A percentile compares a stretch with the other conserved stretches of the same genome.
Conservation (phyloP, 192 early-diverging fungal genomes). For the Coemansia sp. region DNA sequence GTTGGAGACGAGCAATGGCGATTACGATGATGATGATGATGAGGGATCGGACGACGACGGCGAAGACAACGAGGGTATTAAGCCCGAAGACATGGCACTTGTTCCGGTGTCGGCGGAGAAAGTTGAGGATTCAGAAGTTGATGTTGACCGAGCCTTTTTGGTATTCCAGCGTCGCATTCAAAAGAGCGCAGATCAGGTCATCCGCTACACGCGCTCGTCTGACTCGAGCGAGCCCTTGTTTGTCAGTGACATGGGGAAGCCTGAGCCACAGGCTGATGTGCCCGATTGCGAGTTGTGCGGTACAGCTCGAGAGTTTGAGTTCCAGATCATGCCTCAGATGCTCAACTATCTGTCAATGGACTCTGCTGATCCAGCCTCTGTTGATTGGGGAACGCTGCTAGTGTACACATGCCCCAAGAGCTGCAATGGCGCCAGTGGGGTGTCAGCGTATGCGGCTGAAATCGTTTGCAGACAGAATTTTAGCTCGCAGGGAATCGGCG, state of each 20-base stretch:
- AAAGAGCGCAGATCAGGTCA: slow-evolving; percentile 79
- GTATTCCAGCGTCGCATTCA: slow-evolving; percentile 84
- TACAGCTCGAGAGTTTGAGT: slow-evolving; percentile 79
- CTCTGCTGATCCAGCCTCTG: slow-evolving; percentile 63
- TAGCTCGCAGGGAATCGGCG: slow-evolving; percentile 73
- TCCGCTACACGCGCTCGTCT: slow-evolving; percentile 66
- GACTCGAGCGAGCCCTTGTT: slow-evolving; percentile 66
- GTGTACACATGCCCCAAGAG: slow-evolving; percentile 85
- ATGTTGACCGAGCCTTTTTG: slow-evolving; percentile 89
- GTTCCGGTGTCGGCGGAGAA: slow-evolving; percentile 30
- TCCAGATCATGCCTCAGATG: slow-evolving; percentile 93
- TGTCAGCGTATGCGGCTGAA: slow-evolving; percentile 64
- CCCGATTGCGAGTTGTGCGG: slow-evolving; percentile 74
- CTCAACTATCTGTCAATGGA: slow-evolving; percentile 78
- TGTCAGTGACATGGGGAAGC: slow-evolving; percentile 72
- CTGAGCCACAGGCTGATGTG: slow-evolving; percentile 56
- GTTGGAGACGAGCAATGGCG: slow-evolving; percentile 55
- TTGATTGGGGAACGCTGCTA: slow-evolving; percentile 92
- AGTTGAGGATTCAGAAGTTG: slow-evolving; percentile 75
- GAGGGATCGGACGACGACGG: slow-evolving; percentile 17
- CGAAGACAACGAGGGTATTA: slow-evolving; percentile 19
- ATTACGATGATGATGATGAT: slow-evolving; percentile 53
- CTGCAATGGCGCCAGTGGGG: slow-evolving; percentile 61
- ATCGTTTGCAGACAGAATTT: slow-evolving; percentile 79
- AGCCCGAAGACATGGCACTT: slow-evolving; percentile 20